Base-by-base conservation (phyloP, 805 yeast genomes). In the Millerozyma miso region DNA sequence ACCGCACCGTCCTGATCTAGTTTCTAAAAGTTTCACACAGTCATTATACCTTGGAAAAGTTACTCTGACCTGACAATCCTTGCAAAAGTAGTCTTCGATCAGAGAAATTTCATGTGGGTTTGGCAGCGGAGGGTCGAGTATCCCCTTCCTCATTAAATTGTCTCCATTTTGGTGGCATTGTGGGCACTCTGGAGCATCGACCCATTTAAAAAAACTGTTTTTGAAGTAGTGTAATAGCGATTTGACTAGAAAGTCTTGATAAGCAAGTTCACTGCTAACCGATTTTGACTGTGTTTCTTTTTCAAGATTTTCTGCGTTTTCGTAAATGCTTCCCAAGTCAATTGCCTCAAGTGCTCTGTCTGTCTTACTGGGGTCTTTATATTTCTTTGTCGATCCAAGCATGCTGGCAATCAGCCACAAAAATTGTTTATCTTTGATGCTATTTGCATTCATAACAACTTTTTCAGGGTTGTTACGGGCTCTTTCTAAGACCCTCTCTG, bases 1-100 rank as follows among this genome's bases (percentile, higher is more conserved):
- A 1, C 98, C 98, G 63, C 98, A 91, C 38, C 98, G 71, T 0
- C 98, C 98, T 29, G 58, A 57, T 35, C 88, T 66, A 0, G 83
- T 76, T 20, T 76, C 67, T 13, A 91, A 61, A 18, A 91, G 63
- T 45, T 74, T 77, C 1, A 63, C 64, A 0, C 91, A 85, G 47
- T 80, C 76, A 56, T 85, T 83, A 55, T 85, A 85, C 31, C 98
- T 69, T 0, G 96, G 89, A 49, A 88, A 91, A 38, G 87, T 67
- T 13, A 79, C 67, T 1, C 44, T 41, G 0, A 42, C 33, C 1
- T 58, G 48, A 60, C 96, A 88, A 1, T 51, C 48, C 1, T 47
- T 43, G 58, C 96, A 90, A 46, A 60, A 56, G 58, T 84, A 88
- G 3, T 77, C 55, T 58, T 91, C 98, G 0, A 80, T 77, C 2